phyloP scores from a whole-genome alignment of 1,139 yeast genomes.

The Taphrina flavorubra region DNA sequence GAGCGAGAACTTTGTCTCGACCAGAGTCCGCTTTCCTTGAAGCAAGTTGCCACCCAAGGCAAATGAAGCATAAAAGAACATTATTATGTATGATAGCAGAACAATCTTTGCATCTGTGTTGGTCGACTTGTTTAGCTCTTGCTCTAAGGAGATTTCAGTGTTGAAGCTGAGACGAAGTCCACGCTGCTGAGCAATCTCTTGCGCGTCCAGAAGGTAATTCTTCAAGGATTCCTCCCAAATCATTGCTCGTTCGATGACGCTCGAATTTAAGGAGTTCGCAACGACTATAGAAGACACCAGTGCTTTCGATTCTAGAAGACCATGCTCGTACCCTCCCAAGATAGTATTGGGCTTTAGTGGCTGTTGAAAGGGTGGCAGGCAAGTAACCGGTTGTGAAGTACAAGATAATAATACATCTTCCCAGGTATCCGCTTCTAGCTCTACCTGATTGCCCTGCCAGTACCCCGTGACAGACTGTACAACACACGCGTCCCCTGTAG shows the following conservation, averaged over 20 bases:
- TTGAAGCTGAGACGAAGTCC: slow-evolving; percentile 73
- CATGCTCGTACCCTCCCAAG: slow-evolving; percentile 60
- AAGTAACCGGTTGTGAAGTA: slow-evolving; percentile 80
- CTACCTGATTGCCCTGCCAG: slow-evolving; percentile 67
- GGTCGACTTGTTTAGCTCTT: slow-evolving; percentile 80
- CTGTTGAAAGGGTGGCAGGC: slow-evolving; percentile 89
- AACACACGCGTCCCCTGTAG: slow-evolving; percentile 78
- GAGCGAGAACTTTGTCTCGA: slow-evolving; percentile 70
- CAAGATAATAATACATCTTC: slow-evolving; percentile 61
- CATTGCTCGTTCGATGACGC: slow-evolving; percentile 57
- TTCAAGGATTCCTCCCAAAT: slow-evolving; percentile 73
- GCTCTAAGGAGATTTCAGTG: slow-evolving; percentile 81
- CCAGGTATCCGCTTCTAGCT: slow-evolving; percentile 65
- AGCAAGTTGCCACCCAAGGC: slow-evolving; percentile 63
- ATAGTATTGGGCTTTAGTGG: slow-evolving; percentile 76
- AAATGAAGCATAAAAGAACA: slow-evolving; percentile 87
- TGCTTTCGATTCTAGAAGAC: slow-evolving; percentile 69
- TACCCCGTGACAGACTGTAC: slow-evolving; percentile 92
- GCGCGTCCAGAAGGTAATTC: slow-evolving; percentile 59
- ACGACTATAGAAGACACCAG: slow-evolving; percentile 74
- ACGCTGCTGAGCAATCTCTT: slow-evolving; percentile 53
- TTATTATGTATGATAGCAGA: slow-evolving; percentile 74
- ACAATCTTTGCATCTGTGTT: slow-evolving; percentile 79
- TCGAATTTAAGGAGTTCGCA: slow-evolving; percentile 57
- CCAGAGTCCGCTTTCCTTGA: slow-evolving; percentile 52